phyloP scores from a whole-genome alignment of 192 early-diverging fungal species.

The Geranomyces michiganensis region DNA sequence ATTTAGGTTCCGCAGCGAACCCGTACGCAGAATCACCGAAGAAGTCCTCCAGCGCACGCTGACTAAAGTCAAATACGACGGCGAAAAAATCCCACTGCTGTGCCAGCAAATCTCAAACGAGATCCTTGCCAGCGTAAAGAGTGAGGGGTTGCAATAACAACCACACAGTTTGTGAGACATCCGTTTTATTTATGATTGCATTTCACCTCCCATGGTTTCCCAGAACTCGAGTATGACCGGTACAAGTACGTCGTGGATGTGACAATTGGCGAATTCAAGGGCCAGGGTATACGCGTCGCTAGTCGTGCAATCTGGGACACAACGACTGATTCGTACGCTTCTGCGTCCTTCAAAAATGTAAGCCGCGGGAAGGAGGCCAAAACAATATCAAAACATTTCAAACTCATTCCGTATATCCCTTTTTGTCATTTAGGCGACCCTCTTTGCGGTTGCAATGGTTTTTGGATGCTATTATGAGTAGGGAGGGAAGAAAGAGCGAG shows the following conservation, averaged over 20 bases:
- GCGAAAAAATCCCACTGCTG: conserved; percentile 51
- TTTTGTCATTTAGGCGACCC: conserved; percentile 37
- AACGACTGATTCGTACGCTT: conserved; percentile 55
- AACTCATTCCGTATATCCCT: no score
- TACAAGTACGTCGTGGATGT: conserved; percentile 66
- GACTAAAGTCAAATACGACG: conserved; percentile 57
- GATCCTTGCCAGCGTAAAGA: conserved; percentile 57
- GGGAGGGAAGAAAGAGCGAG: background rate
- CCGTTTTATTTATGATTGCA: conserved; percentile 14
- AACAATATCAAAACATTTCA: background rate
- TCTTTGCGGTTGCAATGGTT: conserved; percentile 59
- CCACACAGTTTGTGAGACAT: background rate
- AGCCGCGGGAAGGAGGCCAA: conserved; percentile 1
- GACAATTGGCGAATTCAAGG: conserved; percentile 62
- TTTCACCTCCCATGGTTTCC: background rate
- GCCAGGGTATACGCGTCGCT: conserved; percentile 60
- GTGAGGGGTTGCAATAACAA: conserved; percentile 28
- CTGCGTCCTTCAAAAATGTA: conserved; percentile 62
- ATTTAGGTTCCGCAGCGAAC: conserved; percentile 47
- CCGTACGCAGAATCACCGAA: conserved; percentile 38
- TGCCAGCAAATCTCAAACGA: conserved; percentile 54
- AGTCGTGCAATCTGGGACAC: conserved; percentile 59
- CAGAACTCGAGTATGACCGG: conserved; percentile 59
- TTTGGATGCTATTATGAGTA: conserved; percentile 58
- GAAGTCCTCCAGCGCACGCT: conserved; percentile 49